Evolutionary conservation across 208 protist genomes (phyloP).

Genomic region (Leishmania major): DNA sequence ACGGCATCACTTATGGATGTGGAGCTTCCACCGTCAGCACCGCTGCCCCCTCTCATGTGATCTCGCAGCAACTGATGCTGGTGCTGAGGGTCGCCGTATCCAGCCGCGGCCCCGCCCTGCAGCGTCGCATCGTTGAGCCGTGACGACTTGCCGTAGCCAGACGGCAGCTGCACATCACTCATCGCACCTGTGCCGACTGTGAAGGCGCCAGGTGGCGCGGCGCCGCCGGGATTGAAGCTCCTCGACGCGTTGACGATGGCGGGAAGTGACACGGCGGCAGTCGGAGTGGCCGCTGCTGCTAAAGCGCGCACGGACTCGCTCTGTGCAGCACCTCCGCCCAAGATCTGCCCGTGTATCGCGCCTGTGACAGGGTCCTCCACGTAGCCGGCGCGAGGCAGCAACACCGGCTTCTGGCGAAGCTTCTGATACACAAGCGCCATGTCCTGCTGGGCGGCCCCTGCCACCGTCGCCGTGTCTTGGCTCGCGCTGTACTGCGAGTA

Average conservation of each 20-base stretch:
- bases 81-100: neutral
- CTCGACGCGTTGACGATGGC: neutral
- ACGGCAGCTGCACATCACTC: conserved; percentile 36
- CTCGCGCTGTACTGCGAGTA: conserved; percentile 51
- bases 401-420: conserved; percentile 63
- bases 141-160: conserved; percentile 51
- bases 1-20: conserved; percentile 1
- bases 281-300: neutral
- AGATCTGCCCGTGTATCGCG: conserved; percentile 41
- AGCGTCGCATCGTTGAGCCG: conserved; percentile 24
- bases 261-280: conserved; percentile 2
- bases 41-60: conserved; percentile 8
- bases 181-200: neutral
- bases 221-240: neutral
- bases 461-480: neutral
- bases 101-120: neutral
- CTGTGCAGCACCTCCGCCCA: neutral
- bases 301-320: neutral
- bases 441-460: conserved; percentile 11
- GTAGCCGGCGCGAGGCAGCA: conserved; percentile 64
- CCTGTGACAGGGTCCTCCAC: conserved; percentile 56
- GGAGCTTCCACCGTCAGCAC: neutral
- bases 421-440: conserved; percentile 58
- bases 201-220: neutral
- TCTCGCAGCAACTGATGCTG: conserved; percentile 20